These are phyloP conservation scores for Suhomyces tanzawaensis DNA, from an alignment of 805 yeast species.

Conservation along the genomic window DNA sequence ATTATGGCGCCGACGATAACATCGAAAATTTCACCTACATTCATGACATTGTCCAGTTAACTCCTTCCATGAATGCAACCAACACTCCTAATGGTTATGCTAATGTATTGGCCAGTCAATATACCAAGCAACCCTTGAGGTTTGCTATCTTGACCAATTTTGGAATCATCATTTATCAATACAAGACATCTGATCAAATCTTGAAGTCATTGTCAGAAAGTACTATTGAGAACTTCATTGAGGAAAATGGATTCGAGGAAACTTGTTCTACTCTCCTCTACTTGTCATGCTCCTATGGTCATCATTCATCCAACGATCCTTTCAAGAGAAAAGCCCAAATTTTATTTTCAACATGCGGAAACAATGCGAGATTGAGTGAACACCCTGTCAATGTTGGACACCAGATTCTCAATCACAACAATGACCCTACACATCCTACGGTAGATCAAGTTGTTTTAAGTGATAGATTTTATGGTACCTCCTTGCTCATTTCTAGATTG, in stretches of 20 bases:
- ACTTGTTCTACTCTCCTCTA: constrained; percentile 86
- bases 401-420: constrained; percentile 13
- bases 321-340: constrained; percentile 47
- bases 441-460: constrained; percentile 81
- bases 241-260: constrained; percentile 83
- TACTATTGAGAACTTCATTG: constrained; percentile 65
- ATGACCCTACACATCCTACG: constrained; percentile 33
- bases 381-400: constrained; percentile 6
- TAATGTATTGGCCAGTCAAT: constrained; percentile 85
- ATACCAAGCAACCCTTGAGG: constrained; percentile 59
- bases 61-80: constrained; percentile 70
- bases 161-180: constrained; percentile 73
- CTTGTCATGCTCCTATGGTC: constrained; percentile 71
- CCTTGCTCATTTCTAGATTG: constrained; percentile 72
- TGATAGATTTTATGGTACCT: constrained; percentile 87
- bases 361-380: constrained; percentile 43
- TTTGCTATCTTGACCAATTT: constrained; percentile 80
- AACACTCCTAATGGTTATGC: constrained; percentile 78
- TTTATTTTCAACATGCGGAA: constrained; percentile 53
- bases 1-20: constrained; percentile 21
- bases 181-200: constrained; percentile 76
- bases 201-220: constrained; percentile 66
- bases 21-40: constrained; percentile 38
- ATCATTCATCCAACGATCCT: constrained; percentile 47
- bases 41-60: constrained; percentile 69